phyloP scores from a whole-genome alignment of 106 monocot genomes.

The Vanilla planifolia region DNA sequence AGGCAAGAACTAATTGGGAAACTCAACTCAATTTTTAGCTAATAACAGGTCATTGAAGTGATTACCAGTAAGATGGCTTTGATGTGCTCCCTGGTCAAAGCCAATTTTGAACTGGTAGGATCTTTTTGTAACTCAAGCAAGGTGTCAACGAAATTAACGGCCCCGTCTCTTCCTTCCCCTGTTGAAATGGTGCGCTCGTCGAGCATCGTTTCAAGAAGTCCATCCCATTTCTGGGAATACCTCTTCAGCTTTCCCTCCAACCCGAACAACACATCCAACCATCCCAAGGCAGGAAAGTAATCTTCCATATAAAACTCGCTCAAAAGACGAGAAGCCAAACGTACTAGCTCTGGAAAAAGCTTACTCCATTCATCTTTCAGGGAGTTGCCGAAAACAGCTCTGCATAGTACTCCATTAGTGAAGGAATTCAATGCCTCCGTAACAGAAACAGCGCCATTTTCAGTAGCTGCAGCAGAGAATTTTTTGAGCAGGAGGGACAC shows the following conservation, averaged over 20 bases:
- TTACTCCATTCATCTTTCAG: background rate
- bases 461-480: background rate
- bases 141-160: slow-evolving; percentile 31
- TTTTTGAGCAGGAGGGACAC: slow-evolving; percentile 1
- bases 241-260: slow-evolving; percentile 10
- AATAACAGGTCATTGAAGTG: too few relatives aligned
- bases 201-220: slow-evolving; percentile 26
- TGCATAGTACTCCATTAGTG: background rate
- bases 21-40: too few relatives aligned
- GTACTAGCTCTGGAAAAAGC: background rate
- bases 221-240: slow-evolving; percentile 17
- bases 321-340: background rate
- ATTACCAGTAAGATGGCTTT: slow-evolving; percentile 24
- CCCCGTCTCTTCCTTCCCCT: background rate
- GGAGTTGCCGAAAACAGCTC: slow-evolving; percentile 6
- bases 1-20: too few relatives aligned
- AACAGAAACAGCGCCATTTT: background rate
- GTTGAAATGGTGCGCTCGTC: slow-evolving; percentile 7
- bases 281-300: slow-evolving; percentile 25
- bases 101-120: background rate
- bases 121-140: slow-evolving; percentile 27
- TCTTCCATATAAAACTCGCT: slow-evolving; percentile 12
- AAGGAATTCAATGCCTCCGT: background rate
- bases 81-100: slow-evolving; percentile 13
- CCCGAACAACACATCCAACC: slow-evolving; percentile 18